Evolutionary conservation across 1,139 yeast species (phyloP).

Genomic region (Debaryomyces sp.): DNA sequence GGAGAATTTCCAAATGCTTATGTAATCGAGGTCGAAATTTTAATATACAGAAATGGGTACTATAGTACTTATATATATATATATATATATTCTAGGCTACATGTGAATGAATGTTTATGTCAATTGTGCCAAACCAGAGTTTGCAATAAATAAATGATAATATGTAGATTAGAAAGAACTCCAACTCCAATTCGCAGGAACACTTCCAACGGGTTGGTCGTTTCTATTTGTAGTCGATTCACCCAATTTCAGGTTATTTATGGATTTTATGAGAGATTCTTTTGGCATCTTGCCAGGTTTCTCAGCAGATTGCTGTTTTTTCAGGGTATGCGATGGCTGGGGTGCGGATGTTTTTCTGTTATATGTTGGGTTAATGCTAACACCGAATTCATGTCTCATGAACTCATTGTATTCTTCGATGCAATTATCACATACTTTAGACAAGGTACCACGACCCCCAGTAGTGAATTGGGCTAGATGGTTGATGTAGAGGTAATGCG

Average conservation of each 20-base stretch:
- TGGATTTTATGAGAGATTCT: neutral
- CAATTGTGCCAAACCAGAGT: neutral
- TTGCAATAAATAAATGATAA: neutral
- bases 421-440: conserved; percentile 81
- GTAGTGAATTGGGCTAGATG: conserved; percentile 71
- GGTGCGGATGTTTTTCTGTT: neutral
- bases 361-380: conserved; percentile 11
- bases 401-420: conserved; percentile 66
- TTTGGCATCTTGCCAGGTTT: neutral
- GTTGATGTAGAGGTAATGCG: conserved; percentile 62
- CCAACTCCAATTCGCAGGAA: conserved; percentile 84
- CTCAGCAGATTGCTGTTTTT: neutral
- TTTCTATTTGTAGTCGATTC: conserved; percentile 14
- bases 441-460: conserved; percentile 72
- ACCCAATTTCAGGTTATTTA: neutral
- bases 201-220: conserved; percentile 51
- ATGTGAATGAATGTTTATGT: neutral
- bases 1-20: conserved; percentile 5
- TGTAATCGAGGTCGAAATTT: conserved; percentile 6
- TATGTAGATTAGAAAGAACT: conserved; percentile 52
- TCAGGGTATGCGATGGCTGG: neutral
- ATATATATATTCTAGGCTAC: neutral
- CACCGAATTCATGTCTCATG: conserved; percentile 44
- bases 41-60: neutral
- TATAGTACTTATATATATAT: too few species aligned